Evolutionary conservation across 768 basidiomycete genomes (phyloP).

Genomic region (Dioszegia crocea): DNA sequence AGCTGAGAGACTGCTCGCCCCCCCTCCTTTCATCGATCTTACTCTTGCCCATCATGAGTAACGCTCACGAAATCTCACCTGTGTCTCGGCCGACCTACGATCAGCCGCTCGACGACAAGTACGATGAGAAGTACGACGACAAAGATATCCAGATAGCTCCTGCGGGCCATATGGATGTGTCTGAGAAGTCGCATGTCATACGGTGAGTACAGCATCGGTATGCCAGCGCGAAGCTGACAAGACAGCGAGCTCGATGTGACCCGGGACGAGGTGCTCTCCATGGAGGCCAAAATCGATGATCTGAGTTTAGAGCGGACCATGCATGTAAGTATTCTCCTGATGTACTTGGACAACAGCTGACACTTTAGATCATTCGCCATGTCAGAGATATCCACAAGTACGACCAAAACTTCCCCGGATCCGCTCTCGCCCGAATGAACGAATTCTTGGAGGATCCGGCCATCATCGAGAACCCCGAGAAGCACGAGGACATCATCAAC

Average conservation of each 20-base stretch:
- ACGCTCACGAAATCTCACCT: slow-evolving; percentile 2
- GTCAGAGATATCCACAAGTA: slow-evolving; percentile 23
- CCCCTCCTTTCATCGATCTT: too few species aligned
- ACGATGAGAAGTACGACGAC: slow-evolving; percentile 3
- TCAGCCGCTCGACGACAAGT: neutral
- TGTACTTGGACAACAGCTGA: neutral
- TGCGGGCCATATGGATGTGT: neutral
- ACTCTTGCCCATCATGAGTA: neutral
- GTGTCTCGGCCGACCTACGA: neutral
- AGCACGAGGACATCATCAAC: slow-evolving; percentile 22
- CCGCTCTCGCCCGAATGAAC: slow-evolving; percentile 20
- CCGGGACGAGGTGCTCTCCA: neutral
- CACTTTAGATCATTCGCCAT: neutral
- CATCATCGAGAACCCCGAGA: slow-evolving; percentile 13
- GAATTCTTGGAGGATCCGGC: slow-evolving; percentile 23
- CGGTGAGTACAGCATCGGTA: neutral
- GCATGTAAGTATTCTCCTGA: neutral
- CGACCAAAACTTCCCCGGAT: slow-evolving; percentile 36
- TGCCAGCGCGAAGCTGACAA: neutral
- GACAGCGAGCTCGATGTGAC: slow-evolving; percentile 5
- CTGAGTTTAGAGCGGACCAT: slow-evolving; percentile 1
- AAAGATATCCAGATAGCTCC: neutral
- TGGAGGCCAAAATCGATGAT: neutral
- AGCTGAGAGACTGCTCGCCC: too few species aligned
- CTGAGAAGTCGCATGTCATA: neutral